Evolutionary conservation across 768 basidiomycete species (phyloP).

Genomic region (Xerocomellus intermedius): DNA sequence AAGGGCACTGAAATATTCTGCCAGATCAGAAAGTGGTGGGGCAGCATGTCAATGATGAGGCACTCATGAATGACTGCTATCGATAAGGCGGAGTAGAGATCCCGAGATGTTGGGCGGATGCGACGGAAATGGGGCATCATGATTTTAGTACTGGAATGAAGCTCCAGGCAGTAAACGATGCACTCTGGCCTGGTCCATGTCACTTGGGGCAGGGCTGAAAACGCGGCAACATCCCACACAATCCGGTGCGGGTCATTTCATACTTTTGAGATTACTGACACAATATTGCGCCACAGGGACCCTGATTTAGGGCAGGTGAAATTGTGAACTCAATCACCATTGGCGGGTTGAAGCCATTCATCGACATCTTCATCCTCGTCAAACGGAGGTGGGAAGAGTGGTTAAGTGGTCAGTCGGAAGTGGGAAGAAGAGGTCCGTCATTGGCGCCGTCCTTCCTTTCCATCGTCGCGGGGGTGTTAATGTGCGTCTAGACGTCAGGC

Average conservation of each 20-base stretch:
- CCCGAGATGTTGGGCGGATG: slow-evolving; percentile 23
- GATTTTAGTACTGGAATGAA: slow-evolving; percentile 21
- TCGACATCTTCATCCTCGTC: slow-evolving; percentile 52
- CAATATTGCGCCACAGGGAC: slow-evolving; percentile 28
- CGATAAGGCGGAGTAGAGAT: slow-evolving; percentile 32
- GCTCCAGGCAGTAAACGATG: slow-evolving; percentile 14
- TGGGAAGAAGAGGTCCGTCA: slow-evolving; percentile 65
- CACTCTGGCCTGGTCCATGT: slow-evolving; percentile 10
- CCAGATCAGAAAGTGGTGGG: slow-evolving; percentile 23
- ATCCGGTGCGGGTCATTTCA: slow-evolving; percentile 8
- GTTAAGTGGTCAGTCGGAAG: slow-evolving; percentile 67
- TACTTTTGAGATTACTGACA: slow-evolving; percentile 5
- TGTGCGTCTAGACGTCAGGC: slow-evolving; percentile 38
- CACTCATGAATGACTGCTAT: slow-evolving; percentile 19
- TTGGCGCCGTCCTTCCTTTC: background rate
- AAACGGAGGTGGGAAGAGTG: slow-evolving; percentile 66
- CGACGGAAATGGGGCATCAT: slow-evolving; percentile 23
- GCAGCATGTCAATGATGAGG: slow-evolving; percentile 21
- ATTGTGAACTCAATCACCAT: slow-evolving; percentile 19
- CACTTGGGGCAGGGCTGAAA: slow-evolving; percentile 10
- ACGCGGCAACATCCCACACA: slow-evolving; percentile 7
- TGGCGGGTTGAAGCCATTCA: slow-evolving; percentile 22
- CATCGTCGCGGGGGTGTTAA: slow-evolving; percentile 14
- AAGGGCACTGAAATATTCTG: slow-evolving; percentile 20
- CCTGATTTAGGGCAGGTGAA: slow-evolving; percentile 35